Base-by-base conservation (phyloP, 2,329 filamentous ascomycete genomes). In the Pseudogymnoascus sp. region DNA sequence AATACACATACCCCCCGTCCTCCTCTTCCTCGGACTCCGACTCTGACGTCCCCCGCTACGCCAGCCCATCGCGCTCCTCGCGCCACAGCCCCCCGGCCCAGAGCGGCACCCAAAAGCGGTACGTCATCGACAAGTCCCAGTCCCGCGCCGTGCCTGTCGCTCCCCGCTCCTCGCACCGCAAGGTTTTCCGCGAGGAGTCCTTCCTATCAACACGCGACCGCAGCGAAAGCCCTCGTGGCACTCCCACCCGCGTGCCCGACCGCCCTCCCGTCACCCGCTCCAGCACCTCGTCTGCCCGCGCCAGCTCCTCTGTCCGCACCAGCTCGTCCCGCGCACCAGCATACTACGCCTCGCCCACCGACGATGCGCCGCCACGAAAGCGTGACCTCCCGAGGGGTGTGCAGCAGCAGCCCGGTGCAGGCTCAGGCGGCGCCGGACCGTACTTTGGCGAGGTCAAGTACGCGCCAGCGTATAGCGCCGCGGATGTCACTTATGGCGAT, bases 91-190 rank as follows among this genome's bases (percentile, higher is more conserved):
- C 45, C n/a, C 45, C 45, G 8, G 6, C 11, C 23, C 23, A 31
- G 45, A 31, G 3, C 8, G 45, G 45, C 45, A 52, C 14, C 14
- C 45, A 52, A 52, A 52, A 31, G 26, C 65, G 67, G 14, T 72
- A 71, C 55, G 63, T 68, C 19, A 64, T 71, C 16, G 64, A 66
- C 7, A 64, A 68, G 49, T 67, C 68, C 16, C 66, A 69, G 49
- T 67, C 68, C 16, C 66, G 67, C 14, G 63, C 63, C 4, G 61
- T 69, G 10, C 69, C 69, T 6, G 60, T 67, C 23, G 21, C 43
- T 23, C n/a, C 26, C 31, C 31, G 38, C 29, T 55, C 43, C 35
- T n/a, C 37, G 52, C 69, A 68, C 59, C 68, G 69, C 39, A 62
- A 65, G 3, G 68, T 65, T 5, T 49, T 65, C 39, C 63, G 62